These are phyloP conservation scores for Colletotrichum lupini DNA, from an alignment of 2,329 filamentous ascomycete species.

Conservation along the genomic window DNA sequence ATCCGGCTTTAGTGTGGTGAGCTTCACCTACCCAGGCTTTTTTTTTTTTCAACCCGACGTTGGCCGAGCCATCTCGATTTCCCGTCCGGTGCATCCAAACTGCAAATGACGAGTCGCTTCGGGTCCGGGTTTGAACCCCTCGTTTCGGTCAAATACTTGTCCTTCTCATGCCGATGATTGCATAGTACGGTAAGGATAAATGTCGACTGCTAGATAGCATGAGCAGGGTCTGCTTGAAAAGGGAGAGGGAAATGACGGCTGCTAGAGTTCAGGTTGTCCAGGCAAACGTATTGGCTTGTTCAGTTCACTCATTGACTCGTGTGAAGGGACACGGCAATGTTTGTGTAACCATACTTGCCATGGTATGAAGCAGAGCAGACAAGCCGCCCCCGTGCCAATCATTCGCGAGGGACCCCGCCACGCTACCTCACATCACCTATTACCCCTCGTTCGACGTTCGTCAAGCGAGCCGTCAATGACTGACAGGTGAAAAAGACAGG, in stretches of 20 bases:
- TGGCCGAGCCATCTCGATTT: not conserved
- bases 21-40: not conserved
- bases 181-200: not conserved
- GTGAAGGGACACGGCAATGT: not conserved
- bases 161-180: not conserved
- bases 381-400: not conserved
- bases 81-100: not conserved
- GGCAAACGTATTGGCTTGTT: not conserved
- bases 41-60: not conserved
- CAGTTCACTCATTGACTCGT: not conserved
- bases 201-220: not conserved
- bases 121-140: not conserved
- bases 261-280: no score
- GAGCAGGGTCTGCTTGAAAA: no score
- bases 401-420: not conserved
- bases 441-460: not conserved
- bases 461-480: conserved; percentile 10
- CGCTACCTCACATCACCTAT: no score
- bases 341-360: conserved; percentile 4
- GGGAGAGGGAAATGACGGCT: no score
- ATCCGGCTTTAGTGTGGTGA: not conserved
- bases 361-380: not conserved
- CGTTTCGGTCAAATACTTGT: not conserved
- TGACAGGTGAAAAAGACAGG: not conserved
- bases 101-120: not conserved